Evolutionary conservation across 2,329 filamentous ascomycete species (phyloP).

Genomic region (Magnaporthales sp.): DNA sequence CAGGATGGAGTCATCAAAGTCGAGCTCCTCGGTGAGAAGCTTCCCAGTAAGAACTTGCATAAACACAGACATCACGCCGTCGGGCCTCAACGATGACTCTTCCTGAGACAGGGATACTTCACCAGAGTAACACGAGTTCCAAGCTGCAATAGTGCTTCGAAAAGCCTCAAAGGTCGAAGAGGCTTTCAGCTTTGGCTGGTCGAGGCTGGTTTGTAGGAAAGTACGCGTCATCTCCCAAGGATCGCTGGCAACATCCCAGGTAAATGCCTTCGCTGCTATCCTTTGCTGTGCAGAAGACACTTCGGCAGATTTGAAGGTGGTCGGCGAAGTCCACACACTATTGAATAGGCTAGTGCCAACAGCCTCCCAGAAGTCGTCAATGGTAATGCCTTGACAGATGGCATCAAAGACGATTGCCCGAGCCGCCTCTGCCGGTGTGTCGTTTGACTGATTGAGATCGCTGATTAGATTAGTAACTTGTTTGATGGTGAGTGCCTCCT

Average conservation of each 20-base stretch:
- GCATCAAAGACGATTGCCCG: constrained; percentile 33
- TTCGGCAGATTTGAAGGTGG: background rate
- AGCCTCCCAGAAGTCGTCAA: constrained; percentile 33
- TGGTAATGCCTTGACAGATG: constrained; percentile 30
- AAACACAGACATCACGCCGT: constrained; percentile 15
- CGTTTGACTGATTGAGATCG: constrained; percentile 28
- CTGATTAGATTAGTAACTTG: constrained; percentile 33
- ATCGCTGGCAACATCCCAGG: constrained; percentile 9
- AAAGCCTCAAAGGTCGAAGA: constrained; percentile 21
- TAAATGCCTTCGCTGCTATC: constrained; percentile 17
- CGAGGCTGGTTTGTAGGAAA: background rate
- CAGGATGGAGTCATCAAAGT: background rate
- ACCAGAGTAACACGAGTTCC: constrained; percentile 18
- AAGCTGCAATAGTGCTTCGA: constrained; percentile 19
- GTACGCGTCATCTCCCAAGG: constrained; percentile 9
- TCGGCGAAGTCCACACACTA: constrained; percentile 14
- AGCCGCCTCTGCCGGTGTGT: constrained; percentile 18
- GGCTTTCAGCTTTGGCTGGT: background rate
- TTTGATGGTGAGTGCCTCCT: constrained; percentile 33
- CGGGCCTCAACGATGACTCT: constrained; percentile 16
- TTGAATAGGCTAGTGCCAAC: constrained; percentile 29
- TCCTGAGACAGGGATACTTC: constrained; percentile 3
- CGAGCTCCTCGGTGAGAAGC: constrained; percentile 1
- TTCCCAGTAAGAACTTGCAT: constrained; percentile 15
- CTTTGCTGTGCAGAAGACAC: constrained; percentile 12